Evolutionary conservation across 169 alveolate genomes (phyloP).

Genomic region (Cryptosporidium sp.): DNA sequence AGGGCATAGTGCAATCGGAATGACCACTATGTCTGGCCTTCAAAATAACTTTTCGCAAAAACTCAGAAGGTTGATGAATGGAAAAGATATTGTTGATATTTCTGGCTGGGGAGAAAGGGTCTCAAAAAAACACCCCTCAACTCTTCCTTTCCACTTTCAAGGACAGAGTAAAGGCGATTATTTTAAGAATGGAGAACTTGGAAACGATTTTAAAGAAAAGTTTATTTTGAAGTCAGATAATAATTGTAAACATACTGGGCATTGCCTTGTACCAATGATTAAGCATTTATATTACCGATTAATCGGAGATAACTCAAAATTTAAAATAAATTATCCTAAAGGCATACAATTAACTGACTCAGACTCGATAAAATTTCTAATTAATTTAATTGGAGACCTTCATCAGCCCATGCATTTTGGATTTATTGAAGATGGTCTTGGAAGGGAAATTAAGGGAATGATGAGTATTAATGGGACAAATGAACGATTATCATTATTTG

Average conservation of each 20-base stretch:
- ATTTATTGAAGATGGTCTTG: conserved; percentile 77
- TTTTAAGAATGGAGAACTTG: neutral
- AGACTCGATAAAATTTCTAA: conserved; percentile 84
- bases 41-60: conserved; percentile 57
- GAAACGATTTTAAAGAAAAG: neutral
- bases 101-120: conserved; percentile 78
- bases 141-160: conserved; percentile 72
- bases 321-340: conserved; percentile 79
- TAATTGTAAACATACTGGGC: conserved; percentile 18
- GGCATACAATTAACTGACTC: conserved; percentile 84
- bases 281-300: conserved; percentile 49
- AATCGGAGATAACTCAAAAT: conserved; percentile 8
- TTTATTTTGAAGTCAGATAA: neutral
- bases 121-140: conserved; percentile 69
- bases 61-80: conserved; percentile 76
- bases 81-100: conserved; percentile 79
- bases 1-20: conserved; percentile 81
- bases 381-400: conserved; percentile 85
- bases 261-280: conserved; percentile 64
- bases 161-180: conserved; percentile 14
- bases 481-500: conserved; percentile 36
- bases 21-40: conserved; percentile 79
- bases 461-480: conserved; percentile 57
- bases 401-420: conserved; percentile 86
- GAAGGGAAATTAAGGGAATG: conserved; percentile 62